Base-by-base conservation (phyloP, 1,284 basidiomycete genomes). In the Retiboletus fuscus region DNA sequence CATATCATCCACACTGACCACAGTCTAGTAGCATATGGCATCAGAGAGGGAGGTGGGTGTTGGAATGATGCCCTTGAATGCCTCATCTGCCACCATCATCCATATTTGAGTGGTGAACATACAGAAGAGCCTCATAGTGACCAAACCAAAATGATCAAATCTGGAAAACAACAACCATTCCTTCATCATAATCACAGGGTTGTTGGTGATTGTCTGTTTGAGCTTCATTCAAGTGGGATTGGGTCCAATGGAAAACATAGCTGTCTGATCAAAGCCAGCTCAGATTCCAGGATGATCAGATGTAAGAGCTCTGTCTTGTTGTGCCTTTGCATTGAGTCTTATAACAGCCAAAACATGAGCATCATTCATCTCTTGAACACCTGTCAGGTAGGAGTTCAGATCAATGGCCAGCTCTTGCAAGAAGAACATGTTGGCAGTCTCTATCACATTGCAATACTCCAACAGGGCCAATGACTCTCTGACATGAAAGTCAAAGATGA, bases 371-470 rank as follows among this genome's bases (percentile, higher is more conserved):
- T 70, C 51, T 3, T 74, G 51, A 20, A 73, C 1, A 1, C 3
- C n/a, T 24, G 0, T 74, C 61, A 2, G 74, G 28, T 24, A 51
- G 67, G 1, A 58, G 47, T 3, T n/a, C 0, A 0, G 30, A 41
- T 46, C 5, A 0, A 75, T 1, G 1, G 68, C 57, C 5, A 76
- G 44, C 2, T 77, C 70, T 2, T 64, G 67, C 4, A 77, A 13
- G n/a, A 78, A 74, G 24, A 77, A 77, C 47, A 71, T 72, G 1
- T 62, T 43, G 3, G 57, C 58, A 0, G 24, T 16, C 5, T 71
- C 20, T 3, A 64, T 7, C 0, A 74, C 11, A 10, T 39, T 8
- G 11, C 6, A 10, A 39, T 39, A 39, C 11, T 71, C 41, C 2
- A 76, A 22, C 1, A 74, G 43, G 1, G 62, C 68, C 58, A 77